Percentiles rank a stretch among this genome's conserved stretches.
These are phyloP conservation scores for Escovopsis weberi DNA, from an alignment of 2,329 filamentous ascomycete species.

Conservation along the genomic window DNA sequence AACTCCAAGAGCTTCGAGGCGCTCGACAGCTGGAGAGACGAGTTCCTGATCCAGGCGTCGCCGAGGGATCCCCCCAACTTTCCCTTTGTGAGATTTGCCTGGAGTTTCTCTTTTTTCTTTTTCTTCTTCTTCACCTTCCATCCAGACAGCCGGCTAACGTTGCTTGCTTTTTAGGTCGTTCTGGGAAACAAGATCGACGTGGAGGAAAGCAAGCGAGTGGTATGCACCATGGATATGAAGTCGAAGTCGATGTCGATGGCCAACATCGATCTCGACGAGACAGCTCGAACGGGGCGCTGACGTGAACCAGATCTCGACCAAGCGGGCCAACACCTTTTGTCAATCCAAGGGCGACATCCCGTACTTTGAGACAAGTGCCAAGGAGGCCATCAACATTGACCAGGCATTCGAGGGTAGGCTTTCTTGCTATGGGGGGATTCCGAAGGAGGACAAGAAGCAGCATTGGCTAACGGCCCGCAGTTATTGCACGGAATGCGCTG, in stretches of 20 bases:
- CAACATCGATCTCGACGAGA: too few relatives aligned
- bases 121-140: too few relatives aligned
- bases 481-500: constrained; percentile 89
- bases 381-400: constrained; percentile 97
- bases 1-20: constrained; percentile 99
- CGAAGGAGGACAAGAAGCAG: background rate
- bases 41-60: constrained; percentile 94
- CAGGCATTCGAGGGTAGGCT: constrained; percentile 52
- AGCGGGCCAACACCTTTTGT: constrained; percentile 93
- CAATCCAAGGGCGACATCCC: constrained; percentile 95
- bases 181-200: constrained; percentile 99
- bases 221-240: constrained; percentile 23
- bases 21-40: constrained; percentile 94
- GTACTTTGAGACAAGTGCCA: constrained; percentile 98
- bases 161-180: constrained; percentile 51
- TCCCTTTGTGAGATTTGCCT: constrained; percentile 57
- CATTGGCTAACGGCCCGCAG: constrained; percentile 36
- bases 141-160: constrained; percentile 9
- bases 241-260: too few relatives aligned
- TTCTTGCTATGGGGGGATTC: background rate
- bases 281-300: too few relatives aligned
- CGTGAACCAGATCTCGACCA: constrained; percentile 63
- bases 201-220: constrained; percentile 91
- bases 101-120: too few relatives aligned
- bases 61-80: constrained; percentile 95